A percentile compares a stretch with the other conserved stretches of the same genome.
Conservation (phyloP, 305 asterid genomes). For the Fraxinus baroniana region DNA sequence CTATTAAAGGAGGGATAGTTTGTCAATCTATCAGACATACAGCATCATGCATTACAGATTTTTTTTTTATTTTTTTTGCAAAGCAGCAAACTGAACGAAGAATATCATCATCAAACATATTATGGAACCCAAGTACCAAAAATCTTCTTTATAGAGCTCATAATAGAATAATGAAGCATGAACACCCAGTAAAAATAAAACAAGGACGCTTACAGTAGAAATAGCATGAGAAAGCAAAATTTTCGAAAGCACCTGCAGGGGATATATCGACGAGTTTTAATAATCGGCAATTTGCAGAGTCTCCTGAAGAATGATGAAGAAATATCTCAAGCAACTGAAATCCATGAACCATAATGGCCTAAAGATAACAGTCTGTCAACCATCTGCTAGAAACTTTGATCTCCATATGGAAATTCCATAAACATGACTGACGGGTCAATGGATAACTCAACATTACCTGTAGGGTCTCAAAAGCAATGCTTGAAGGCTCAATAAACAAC, state of each 20-base stretch:
- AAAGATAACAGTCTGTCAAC: slow-evolving; percentile 17
- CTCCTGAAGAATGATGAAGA: slow-evolving; percentile 45
- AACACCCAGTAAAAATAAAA: background rate
- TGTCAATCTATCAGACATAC: background rate
- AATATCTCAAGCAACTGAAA: slow-evolving; percentile 31
- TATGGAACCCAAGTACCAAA: background rate
- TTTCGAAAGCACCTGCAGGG: slow-evolving; percentile 33
- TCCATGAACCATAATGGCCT: slow-evolving; percentile 60
- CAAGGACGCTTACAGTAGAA: background rate
- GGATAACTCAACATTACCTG: background rate
- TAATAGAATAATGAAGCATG: background rate
- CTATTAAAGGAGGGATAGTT: background rate
- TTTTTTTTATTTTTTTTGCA: background rate
- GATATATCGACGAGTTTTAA: slow-evolving; percentile 34
- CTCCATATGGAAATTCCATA: background rate
- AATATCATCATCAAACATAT: background rate
- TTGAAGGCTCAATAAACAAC: slow-evolving; percentile 79
- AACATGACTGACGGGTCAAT: background rate
- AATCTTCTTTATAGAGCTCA: background rate
- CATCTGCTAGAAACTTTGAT: background rate
- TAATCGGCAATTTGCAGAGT: slow-evolving; percentile 31
- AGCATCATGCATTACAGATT: background rate
- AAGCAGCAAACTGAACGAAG: background rate
- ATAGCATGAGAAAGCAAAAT: background rate
- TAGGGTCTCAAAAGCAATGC: background rate